Base-by-base conservation (phyloP, 2,329 filamentous ascomycete genomes). In the Fusarium guadeloupense region DNA sequence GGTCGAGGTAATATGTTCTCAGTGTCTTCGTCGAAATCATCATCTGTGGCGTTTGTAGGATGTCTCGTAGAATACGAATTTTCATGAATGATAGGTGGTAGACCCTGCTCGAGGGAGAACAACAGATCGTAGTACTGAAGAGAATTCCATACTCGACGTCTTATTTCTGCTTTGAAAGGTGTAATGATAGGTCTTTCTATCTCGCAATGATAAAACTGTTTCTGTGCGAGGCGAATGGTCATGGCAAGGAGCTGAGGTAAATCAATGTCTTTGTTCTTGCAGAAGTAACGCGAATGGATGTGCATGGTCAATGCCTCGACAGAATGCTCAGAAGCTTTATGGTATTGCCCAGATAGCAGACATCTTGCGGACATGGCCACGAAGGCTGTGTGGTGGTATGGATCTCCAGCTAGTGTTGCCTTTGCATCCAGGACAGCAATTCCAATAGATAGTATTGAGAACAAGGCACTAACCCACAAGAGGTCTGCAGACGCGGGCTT, bases 381-480 rank as follows among this genome's bases (percentile, higher is more conserved):
- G 9, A 38, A 46, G 7, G n/a, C 3, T 9, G 35, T 9, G 17
- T 51, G 19, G 4, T 52, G 37, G 9, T 19, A 25, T 4, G 9
- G 3, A 13, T 17, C 12, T 28, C 23, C 21, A 8, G 20, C 1
- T 4, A n/a, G 5, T 23, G 19, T 3, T 8, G 1, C 14, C 1
- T 14, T 34, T 8, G 23, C n/a, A 1, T n/a, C 21, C 4, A 42
- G 4, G 4, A 64, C 30, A n/a, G 25, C 16, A 28, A 19, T 12
- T 9, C 55, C 51, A n/a, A 43, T 46, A 1, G 50, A 12, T 1
- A 63, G n/a, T 7, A 50, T 17, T 1, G 62, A 64, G n/a, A 64
- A 62, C 6, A 64, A 1, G 1, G 62, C 49, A n/a, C 62, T 64
- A 14, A 54, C 6, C 62, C 62, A 65, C 1, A 64, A 28, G 2